Evolutionary conservation across 2,329 filamentous ascomycete species (phyloP).

Genomic region (Biscogniauxia mediterranea): DNA sequence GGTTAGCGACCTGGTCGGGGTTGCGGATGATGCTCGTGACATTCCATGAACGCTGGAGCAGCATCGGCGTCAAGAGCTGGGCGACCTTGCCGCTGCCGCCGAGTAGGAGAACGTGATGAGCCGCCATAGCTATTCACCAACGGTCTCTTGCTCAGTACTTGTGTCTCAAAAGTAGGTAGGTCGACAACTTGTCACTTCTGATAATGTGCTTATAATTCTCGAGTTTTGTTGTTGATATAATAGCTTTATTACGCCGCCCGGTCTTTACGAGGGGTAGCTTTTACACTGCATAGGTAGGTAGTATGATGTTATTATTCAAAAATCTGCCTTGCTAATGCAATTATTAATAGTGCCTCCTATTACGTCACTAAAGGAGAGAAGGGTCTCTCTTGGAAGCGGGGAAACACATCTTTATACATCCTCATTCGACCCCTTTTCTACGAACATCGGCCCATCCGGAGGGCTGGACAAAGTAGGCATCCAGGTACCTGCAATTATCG

Average conservation of each 20-base stretch:
- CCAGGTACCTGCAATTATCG: too few species aligned
- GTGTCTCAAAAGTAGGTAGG: background rate
- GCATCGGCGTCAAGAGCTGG: conserved; percentile 70
- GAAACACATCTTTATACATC: background rate
- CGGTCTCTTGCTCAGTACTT: background rate
- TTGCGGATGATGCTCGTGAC: conserved; percentile 78
- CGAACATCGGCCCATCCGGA: background rate
- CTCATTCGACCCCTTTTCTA: background rate
- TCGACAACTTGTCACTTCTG: background rate
- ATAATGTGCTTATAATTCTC: too few species aligned
- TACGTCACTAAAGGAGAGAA: background rate
- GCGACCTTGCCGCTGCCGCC: conserved; percentile 81
- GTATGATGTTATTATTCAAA: background rate
- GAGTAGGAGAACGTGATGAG: conserved; percentile 64
- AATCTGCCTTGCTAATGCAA: background rate
- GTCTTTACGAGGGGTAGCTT: background rate
- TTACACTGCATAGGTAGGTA: background rate
- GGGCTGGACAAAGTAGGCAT: background rate
- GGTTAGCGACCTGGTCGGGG: conserved; percentile 62
- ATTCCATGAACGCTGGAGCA: conserved; percentile 71
- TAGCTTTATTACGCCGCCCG: background rate
- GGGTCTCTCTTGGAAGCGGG: background rate
- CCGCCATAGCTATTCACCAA: conserved; percentile 7
- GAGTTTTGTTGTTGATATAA: too few species aligned
- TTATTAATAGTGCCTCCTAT: background rate